Base-by-base conservation (phyloP, 2,329 filamentous ascomycete genomes). In the Claviceps spartinae region DNA sequence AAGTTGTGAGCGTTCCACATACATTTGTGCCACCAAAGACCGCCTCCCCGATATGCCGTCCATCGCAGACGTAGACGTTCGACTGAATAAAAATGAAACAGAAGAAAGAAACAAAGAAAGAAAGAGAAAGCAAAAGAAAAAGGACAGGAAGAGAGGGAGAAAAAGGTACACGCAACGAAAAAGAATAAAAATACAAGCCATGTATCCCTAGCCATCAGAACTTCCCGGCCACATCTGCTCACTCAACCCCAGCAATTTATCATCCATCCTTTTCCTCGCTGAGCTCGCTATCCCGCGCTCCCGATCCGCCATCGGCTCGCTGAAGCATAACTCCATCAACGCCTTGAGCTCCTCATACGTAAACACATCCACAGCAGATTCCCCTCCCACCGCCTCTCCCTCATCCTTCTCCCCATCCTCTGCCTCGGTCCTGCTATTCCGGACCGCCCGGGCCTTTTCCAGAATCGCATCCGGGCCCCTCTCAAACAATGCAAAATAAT, bases 401-500 rank as follows among this genome's bases (percentile, higher is more conserved):
- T 30, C 26, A 3, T 9, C 9, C 9, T 34, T 24, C 4, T 24
- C 5, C 24, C 30, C 30, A 34, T 34, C 30, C 18, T 56, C 64
- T 30, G 59, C 63, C 30, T 62, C 64, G 26, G 58, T 67, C 30
- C 64, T 67, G 43, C 63, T 63, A 45, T 64, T 65, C 52, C 64
- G 66, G 44, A 64, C 67, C 54, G 74, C 71, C 65, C 76, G 80
- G 4, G 83, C 83, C 62, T 79, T 75, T 43, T 72, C 71, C 2
- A 88, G 72, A 52, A 88, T 79, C 9, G 73, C 77, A 47, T 86
- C 83, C 0, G 82, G 72, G 0, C 85, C 85, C 45, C 72, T 69
- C 44, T 77, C 76, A 60, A 86, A 88, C 40, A 91, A 66, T 20
- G 77, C 75, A 62, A 82, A 90, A 69, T 85, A 91, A 54, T 78